Percentiles rank a stretch among this genome's conserved stretches.
Conservation (phyloP, 345 rosid genomes). For the Iberis pinnata region DNA sequence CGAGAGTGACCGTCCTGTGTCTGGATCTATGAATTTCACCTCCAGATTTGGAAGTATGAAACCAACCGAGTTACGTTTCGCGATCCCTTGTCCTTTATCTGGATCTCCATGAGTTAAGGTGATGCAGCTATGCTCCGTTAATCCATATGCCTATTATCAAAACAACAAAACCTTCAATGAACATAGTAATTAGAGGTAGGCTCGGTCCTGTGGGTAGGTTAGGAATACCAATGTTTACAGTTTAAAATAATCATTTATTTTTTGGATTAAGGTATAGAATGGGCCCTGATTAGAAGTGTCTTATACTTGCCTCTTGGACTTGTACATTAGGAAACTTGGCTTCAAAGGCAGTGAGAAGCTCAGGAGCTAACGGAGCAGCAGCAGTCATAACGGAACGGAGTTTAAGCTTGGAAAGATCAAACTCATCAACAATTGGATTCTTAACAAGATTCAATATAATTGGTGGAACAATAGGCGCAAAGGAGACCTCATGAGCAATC, state of each 20-base stretch:
- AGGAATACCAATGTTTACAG: too few species aligned
- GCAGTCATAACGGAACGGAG: conserved; percentile 82
- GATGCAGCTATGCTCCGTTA: conserved; percentile 96
- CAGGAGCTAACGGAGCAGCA: conserved; percentile 86
- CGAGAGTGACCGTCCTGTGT: conserved; percentile 59
- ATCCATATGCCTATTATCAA: conserved; percentile 74
- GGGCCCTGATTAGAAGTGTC: too few species aligned
- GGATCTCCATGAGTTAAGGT: conserved; percentile 79
- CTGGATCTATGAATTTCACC: conserved; percentile 80
- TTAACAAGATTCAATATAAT: conserved; percentile 69
- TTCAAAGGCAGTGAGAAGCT: conserved; percentile 58
- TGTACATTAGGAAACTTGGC: conserved; percentile 70
- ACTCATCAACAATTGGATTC: conserved; percentile 77
- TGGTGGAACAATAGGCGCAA: conserved; percentile 92
- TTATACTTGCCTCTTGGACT: conserved; percentile 74
- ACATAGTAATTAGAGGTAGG: neutral
- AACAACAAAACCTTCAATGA: neutral
- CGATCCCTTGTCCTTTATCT: conserved; percentile 34
- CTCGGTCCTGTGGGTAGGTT: too few species aligned
- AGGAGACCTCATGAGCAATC: conserved; percentile 63
- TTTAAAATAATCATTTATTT: too few species aligned
- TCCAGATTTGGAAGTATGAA: conserved; percentile 80
- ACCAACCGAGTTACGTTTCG: conserved; percentile 87
- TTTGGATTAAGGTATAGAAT: too few species aligned
- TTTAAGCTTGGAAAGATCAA: conserved; percentile 71